These are phyloP conservation scores for Pythium phragmiticola DNA, from an alignment of 352 stramenopile genomes.

Conservation along the genomic window DNA sequence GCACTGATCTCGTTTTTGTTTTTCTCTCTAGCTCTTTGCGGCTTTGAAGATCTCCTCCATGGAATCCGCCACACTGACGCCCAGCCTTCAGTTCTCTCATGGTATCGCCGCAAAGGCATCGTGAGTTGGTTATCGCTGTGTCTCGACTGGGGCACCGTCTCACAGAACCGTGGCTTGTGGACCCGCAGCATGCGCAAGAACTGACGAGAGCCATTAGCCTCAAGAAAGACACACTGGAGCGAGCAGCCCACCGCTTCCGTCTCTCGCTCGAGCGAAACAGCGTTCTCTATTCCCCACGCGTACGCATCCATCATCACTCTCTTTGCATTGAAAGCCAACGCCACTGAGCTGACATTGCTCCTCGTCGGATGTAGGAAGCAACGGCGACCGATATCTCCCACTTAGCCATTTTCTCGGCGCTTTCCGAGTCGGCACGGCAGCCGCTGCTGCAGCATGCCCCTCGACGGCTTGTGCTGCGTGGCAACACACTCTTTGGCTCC, in stretches of 20 bases:
- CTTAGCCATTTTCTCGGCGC: slow-evolving; percentile 38
- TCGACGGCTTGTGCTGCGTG: slow-evolving; percentile 20
- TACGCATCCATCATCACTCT: neutral
- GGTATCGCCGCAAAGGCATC: slow-evolving; percentile 28
- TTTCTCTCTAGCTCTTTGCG: slow-evolving; percentile 40
- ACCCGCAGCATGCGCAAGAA: slow-evolving; percentile 36
- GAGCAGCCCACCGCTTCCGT: slow-evolving; percentile 18
- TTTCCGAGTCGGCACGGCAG: slow-evolving; percentile 34
- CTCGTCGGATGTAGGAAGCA: slow-evolving; percentile 26
- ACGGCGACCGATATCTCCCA: slow-evolving; percentile 37
- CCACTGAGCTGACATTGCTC: too few species aligned
- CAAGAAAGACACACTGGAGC: slow-evolving; percentile 33
- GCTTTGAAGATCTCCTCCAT: slow-evolving; percentile 51
- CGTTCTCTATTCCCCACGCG: slow-evolving; percentile 8
- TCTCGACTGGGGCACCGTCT: neutral
- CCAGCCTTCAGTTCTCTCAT: slow-evolving; percentile 1
- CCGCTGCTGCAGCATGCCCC: slow-evolving; percentile 31
- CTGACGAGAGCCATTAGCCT: slow-evolving; percentile 31
- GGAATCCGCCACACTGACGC: neutral
- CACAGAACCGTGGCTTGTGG: neutral
- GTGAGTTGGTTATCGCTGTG: neutral
- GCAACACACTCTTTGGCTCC: slow-evolving; percentile 15
- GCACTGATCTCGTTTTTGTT: neutral
- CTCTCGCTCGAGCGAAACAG: slow-evolving; percentile 17
- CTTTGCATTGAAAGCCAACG: too few species aligned